Evolutionary conservation across 2,329 filamentous ascomycete species (phyloP), one percentile per base, ranked within the genome.

Genomic region (Colletotrichum graminicola): DNA sequence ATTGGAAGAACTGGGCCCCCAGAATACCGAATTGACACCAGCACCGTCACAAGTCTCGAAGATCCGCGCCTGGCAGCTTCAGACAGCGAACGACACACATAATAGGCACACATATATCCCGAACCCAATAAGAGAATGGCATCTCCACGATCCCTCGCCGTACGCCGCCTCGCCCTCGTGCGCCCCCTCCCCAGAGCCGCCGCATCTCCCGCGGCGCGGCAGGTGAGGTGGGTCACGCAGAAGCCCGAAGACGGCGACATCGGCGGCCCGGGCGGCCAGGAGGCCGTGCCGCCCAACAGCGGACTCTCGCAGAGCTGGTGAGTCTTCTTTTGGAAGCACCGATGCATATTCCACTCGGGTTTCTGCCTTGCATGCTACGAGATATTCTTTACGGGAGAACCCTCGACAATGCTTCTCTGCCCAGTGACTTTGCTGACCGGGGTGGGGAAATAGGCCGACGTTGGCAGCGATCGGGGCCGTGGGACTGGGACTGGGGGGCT

Each of bases 201-300:
- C 0, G 4, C 57, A 1, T 34, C 67, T 54, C 6, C 36, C 18
- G 10, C 63, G 16, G 12, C 21, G 26, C 56, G 57, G 12, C 72
- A 73, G 32, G 41, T 54, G 12, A 49, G 69, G 36, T 60, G 59
- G 52, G 36, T 6, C 3, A 55, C 57, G 29, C 18, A 43, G n/a
- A 64, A 69, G 36, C 52, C 65, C 10, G 54, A 62, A 1, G 69
- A 72, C 8, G 71, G 72, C 29, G 71, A 73, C 32, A 60, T 74
- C 39, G 73, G 71, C 21, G 73, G 70, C 0, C 72, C 72, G 18
- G 66, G 66, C 1, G 72, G 72, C 1, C 72, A 74, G 45, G 72
- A 74, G 16, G 66, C 70, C 1, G 23, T 73, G 10, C 71, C 71
- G 32, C 32, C 67, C 0, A 54, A 12, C 8, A 67, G 67, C 45